phyloP scores from a whole-genome alignment of 176 grass and related monocot genomes.

The Musa schizocarpa region DNA sequence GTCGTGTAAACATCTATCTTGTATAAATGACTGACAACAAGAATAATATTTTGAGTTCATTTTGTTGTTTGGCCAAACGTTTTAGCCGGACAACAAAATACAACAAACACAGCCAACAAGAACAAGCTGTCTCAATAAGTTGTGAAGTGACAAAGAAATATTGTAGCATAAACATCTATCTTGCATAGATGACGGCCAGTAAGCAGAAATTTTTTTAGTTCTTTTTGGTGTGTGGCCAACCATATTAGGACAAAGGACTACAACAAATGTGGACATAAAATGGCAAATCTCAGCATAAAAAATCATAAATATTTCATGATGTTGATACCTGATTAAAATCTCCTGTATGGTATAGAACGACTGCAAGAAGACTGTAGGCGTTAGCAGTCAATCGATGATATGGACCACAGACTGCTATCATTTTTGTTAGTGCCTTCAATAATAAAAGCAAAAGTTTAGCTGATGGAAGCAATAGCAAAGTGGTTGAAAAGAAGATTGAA shows the following conservation, averaged over 20 bases:
- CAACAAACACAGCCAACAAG: too few relatives aligned
- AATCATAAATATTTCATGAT: slow-evolving; percentile 4
- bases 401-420: slow-evolving; percentile 86
- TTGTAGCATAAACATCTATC: neutral
- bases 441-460: neutral
- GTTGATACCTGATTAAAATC: slow-evolving; percentile 86
- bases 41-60: too few relatives aligned
- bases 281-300: neutral
- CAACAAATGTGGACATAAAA: neutral
- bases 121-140: too few relatives aligned
- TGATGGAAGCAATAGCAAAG: slow-evolving; percentile 19
- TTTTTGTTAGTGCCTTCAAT: slow-evolving; percentile 84
- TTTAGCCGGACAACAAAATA: too few relatives aligned
- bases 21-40: too few relatives aligned
- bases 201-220: neutral
- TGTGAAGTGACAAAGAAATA: too few relatives aligned
- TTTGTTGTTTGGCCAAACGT: too few relatives aligned
- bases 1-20: too few relatives aligned
- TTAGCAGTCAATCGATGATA: slow-evolving; percentile 92
- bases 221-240: neutral
- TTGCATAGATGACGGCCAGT: neutral
- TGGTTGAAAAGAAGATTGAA: neutral
- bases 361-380: slow-evolving; percentile 95
- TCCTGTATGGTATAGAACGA: slow-evolving; percentile 98
- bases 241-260: neutral